A percentile compares a stretch with the other conserved stretches of the same genome.
Conservation (phyloP, 2,329 filamentous ascomycete genomes). For the Aspergillus transmontanensis region DNA sequence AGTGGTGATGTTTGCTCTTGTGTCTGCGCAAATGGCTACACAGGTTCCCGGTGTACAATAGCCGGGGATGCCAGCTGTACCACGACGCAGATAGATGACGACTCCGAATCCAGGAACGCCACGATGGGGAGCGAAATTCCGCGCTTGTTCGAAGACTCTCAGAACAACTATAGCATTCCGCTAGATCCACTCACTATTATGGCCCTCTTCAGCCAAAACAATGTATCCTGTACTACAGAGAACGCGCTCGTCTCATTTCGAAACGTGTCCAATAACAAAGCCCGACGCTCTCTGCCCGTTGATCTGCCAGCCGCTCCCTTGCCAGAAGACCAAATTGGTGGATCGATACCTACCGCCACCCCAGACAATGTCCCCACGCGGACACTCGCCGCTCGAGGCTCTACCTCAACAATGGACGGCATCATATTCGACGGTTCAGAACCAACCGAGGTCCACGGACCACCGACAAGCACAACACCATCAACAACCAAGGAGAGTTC, state of each 20-base stretch:
- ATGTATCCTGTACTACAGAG: conserved; percentile 78
- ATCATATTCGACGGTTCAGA: conserved; percentile 38
- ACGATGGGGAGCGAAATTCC: conserved; percentile 82
- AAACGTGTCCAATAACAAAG: conserved; percentile 45
- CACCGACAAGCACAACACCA: conserved; percentile 23
- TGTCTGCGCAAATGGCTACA: conserved; percentile 87
- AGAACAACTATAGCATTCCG: conserved; percentile 72
- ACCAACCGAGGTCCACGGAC: conserved; percentile 25
- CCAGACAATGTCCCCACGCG: conserved; percentile 15
- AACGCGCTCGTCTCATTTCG: conserved; percentile 88
- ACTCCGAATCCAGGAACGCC: conserved; percentile 58
- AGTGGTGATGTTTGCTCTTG: conserved; percentile 74
- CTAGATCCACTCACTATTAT: conserved; percentile 71
- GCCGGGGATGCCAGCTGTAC: conserved; percentile 57
- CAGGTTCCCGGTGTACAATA: conserved; percentile 61
- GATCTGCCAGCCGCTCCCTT: conserved; percentile 4
- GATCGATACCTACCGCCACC: conserved; percentile 9
- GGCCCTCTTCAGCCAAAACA: conserved; percentile 72
- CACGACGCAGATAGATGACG: conserved; percentile 49
- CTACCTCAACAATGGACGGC: conserved; percentile 37
- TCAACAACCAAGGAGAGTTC: conserved; percentile 7
- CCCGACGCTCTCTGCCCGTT: conserved; percentile 25
- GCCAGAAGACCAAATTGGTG: conserved; percentile 2
- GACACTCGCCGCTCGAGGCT: conserved; percentile 26
- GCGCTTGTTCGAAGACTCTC: conserved; percentile 66